These are phyloP conservation scores for Hirsutella rhossiliensis DNA, from an alignment of 2,329 filamentous ascomycete species.

Conservation along the genomic window DNA sequence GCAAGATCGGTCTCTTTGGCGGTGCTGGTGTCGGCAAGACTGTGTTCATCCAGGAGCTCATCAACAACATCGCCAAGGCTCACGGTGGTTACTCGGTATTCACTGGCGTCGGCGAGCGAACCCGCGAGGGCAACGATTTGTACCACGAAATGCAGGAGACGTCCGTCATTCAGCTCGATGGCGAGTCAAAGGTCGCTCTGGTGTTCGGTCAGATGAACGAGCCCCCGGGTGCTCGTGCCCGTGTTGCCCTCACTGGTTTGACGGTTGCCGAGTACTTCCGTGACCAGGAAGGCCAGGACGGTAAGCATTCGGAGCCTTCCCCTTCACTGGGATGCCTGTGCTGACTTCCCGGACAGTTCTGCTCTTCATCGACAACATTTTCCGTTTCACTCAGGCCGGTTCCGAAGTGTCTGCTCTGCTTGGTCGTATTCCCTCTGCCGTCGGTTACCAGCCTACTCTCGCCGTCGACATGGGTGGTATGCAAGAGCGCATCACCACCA, in stretches of 20 bases:
- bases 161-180: constrained; percentile 96
- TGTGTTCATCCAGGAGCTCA: constrained; percentile 99
- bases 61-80: constrained; percentile 99
- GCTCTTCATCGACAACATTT: constrained; percentile 99
- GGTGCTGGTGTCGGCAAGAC: constrained; percentile 99
- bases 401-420: constrained; percentile 99
- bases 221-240: constrained; percentile 97
- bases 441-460: constrained; percentile 99
- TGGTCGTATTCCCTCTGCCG: constrained; percentile 98
- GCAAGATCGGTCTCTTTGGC: constrained; percentile 99
- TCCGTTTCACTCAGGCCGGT: constrained; percentile 99
- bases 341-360: constrained; percentile 47
- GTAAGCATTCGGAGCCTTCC: constrained; percentile 28
- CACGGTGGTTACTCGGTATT: constrained; percentile 99
- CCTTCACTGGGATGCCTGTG: neutral
- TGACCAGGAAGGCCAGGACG: constrained; percentile 70
- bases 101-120: constrained; percentile 99
- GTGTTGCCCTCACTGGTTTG: constrained; percentile 91
- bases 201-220: constrained; percentile 99
- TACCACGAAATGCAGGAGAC: constrained; percentile 99
- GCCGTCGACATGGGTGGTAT: constrained; percentile 98
- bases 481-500: constrained; percentile 99
- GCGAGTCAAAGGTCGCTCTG: constrained; percentile 97
- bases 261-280: constrained; percentile 78
- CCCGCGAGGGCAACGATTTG: constrained; percentile 99